These are phyloP conservation scores for Penicillium polonicum DNA, from an alignment of 2,329 filamentous ascomycete species.

Conservation along the genomic window DNA sequence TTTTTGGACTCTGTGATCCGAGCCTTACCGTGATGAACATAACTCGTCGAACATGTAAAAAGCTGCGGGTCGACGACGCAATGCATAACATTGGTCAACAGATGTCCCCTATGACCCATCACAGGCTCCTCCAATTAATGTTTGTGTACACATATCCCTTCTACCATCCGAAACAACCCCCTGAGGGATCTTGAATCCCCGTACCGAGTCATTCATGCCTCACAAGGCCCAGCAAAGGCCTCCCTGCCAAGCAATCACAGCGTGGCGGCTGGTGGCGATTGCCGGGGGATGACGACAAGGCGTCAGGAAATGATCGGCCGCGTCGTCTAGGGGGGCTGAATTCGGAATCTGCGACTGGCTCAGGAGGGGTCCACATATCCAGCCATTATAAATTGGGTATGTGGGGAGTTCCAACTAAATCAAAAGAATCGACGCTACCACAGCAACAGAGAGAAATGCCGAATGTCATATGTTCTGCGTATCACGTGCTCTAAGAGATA, in stretches of 20 bases:
- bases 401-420: neutral
- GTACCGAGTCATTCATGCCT: neutral
- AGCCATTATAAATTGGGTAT: slow-evolving; percentile 12
- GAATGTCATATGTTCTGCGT: neutral
- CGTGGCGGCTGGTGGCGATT: slow-evolving; percentile 10
- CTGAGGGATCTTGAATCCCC: neutral
- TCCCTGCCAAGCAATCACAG: slow-evolving; percentile 3
- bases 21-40: slow-evolving; percentile 10
- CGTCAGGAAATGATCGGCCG: slow-evolving; percentile 17
- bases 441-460: slow-evolving; percentile 1
- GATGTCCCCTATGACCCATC: slow-evolving; percentile 14
- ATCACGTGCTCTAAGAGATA: neutral
- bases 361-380: slow-evolving; percentile 3
- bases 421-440: neutral
- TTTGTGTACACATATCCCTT: slow-evolving; percentile 11
- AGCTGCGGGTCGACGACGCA: slow-evolving; percentile 20
- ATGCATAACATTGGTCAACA: slow-evolving; percentile 18
- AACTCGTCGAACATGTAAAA: slow-evolving; percentile 19
- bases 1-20: slow-evolving; percentile 6
- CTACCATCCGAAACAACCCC: neutral
- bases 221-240: neutral
- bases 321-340: slow-evolving; percentile 17
- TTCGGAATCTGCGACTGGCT: slow-evolving; percentile 7
- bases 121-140: slow-evolving; percentile 6
- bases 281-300: slow-evolving; percentile 20